Evolutionary conservation across 2,329 filamentous ascomycete genomes (phyloP).

Genomic region (Cladosporium austrohemisphaericum): DNA sequence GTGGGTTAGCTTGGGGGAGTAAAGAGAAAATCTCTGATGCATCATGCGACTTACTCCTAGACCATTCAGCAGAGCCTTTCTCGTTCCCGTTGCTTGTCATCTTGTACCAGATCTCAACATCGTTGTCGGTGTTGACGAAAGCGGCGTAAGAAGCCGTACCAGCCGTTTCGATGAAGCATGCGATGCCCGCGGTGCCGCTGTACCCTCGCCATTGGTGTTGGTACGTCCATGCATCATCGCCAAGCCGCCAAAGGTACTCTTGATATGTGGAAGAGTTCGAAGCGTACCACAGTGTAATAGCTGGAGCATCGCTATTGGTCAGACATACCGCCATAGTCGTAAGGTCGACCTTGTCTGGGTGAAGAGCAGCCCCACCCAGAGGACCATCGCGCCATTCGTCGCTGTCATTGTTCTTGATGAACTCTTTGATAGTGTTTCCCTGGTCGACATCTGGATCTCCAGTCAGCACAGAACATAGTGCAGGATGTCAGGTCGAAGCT

Average conservation of each 20-base stretch:
- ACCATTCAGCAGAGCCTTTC: background rate
- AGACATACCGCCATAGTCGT: background rate
- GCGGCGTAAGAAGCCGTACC: too few species aligned
- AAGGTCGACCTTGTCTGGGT: background rate
- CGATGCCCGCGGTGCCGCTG: background rate
- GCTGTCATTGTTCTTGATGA: too few species aligned
- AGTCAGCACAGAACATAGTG: too few species aligned
- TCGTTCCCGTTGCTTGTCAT: background rate
- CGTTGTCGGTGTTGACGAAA: background rate
- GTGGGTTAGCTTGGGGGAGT: too few species aligned
- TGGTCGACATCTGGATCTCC: too few species aligned
- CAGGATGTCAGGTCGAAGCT: too few species aligned
- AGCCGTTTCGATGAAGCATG: too few species aligned
- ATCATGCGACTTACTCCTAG: background rate
- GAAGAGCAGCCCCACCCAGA: background rate
- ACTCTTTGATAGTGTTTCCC: too few species aligned
- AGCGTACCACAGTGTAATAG: background rate
- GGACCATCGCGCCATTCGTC: too few species aligned
- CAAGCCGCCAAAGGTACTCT: background rate
- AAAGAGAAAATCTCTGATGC: too few species aligned
- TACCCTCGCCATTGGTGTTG: background rate
- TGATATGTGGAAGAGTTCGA: background rate
- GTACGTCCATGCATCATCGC: background rate
- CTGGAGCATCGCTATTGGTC: background rate
- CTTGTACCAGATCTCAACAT: background rate